Conservation (phyloP, 2,329 filamentous ascomycete genomes). For the Aspergillus hortae region DNA sequence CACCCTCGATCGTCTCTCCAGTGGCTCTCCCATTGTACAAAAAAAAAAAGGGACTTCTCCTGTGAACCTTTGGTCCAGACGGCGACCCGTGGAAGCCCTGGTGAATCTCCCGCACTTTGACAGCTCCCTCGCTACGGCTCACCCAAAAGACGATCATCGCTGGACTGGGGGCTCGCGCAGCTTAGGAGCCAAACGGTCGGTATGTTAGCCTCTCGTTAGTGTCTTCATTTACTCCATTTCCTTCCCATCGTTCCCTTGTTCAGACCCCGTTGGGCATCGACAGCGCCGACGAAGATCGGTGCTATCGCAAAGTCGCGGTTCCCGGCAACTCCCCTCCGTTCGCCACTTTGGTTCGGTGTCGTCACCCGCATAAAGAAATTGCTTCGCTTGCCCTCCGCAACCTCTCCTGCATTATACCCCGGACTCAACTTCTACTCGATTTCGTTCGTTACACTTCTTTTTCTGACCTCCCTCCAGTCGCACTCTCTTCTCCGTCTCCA, state of each 20-base stretch:
- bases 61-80: slow-evolving; percentile 20
- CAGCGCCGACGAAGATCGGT: neutral
- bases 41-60: slow-evolving; percentile 8
- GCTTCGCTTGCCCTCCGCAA: neutral
- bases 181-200: slow-evolving; percentile 3
- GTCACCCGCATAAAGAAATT: neutral
- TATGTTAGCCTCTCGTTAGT: neutral
- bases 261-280: neutral
- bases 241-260: neutral
- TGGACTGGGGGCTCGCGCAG: slow-evolving; percentile 5
- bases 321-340: neutral
- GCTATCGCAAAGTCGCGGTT: neutral
- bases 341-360: neutral
- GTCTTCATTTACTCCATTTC: neutral
- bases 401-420: neutral
- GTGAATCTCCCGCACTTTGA: slow-evolving; percentile 34
- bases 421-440: neutral
- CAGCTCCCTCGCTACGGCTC: slow-evolving; percentile 27
- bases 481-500: neutral
- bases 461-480: neutral
- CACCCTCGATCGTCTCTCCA: neutral
- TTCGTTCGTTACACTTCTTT: neutral
- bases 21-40: neutral
- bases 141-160: slow-evolving; percentile 16
- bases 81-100: slow-evolving; percentile 28